Base-by-base conservation (phyloP, 345 rosid genomes). In the Citrus medica region DNA sequence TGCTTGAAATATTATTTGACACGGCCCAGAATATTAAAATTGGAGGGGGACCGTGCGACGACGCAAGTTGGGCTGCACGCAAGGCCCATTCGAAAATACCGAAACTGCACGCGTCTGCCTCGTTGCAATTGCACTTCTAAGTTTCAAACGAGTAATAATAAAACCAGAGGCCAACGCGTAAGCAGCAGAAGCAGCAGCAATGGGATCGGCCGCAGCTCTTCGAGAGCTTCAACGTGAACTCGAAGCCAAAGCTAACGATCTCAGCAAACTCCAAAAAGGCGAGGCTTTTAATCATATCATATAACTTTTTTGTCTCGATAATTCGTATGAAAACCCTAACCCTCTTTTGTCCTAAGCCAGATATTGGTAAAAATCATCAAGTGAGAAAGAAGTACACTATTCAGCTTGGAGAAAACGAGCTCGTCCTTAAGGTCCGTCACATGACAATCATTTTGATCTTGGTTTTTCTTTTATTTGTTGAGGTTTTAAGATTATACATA, bases 401-500 rank as follows among this genome's bases (percentile, higher is more conserved):
- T 72, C 97, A 93, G 86, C 94, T 95, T 3, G 98, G 98, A 17
- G 98, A 95, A 87, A 95, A 95, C 79, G 99, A 93, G 88, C 96
- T 95, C 42, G 98, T 95, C 24, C 99, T 91, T 58, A 93, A 92
- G 97, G 97, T 92, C 56, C 60, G 27, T 53, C 22, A 0, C 38
- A 22, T 12, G 10, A 2, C 1, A 61, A 13, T 25, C 6, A 27
- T 14, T 77, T 40, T 35, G 37, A 5, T 42, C 0, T 65, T 12
- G n/a, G 7, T 58, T 17, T 5, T 42, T 68, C 16, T 14, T n/a
- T 46, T 48, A 6, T 38, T 35, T 55, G 25, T 21, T 22, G 66
- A 1, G 17, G 51, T 46, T 2, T 13, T 46, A 12, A 13, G 51
- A 46, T 46, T 46, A 13, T 46, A 13, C 51, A 13, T 13, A 1